Evolutionary conservation across 2,329 filamentous ascomycete species (phyloP).

Genomic region (Domatiomyces catenatus): DNA sequence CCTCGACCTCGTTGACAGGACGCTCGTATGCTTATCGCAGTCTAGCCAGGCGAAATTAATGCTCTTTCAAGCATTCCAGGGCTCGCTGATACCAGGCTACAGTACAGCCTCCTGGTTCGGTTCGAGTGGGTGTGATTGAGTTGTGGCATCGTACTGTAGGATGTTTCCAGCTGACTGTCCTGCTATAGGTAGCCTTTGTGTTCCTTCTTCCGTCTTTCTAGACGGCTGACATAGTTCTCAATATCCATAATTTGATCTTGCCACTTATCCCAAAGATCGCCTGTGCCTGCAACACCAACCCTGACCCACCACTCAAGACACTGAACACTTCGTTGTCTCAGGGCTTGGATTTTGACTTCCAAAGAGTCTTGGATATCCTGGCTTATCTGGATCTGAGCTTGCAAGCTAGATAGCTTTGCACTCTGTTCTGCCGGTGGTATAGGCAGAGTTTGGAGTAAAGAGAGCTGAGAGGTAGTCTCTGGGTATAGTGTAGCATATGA

Average conservation of each 20-base stretch:
- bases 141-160: neutral
- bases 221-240: constrained; percentile 50
- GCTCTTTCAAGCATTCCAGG: too few relatives aligned
- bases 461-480: constrained; percentile 33
- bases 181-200: constrained; percentile 29
- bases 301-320: constrained; percentile 60
- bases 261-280: constrained; percentile 54
- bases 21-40: too few relatives aligned
- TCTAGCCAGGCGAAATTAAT: too few relatives aligned
- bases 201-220: constrained; percentile 37
- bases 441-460: constrained; percentile 33
- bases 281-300: constrained; percentile 50
- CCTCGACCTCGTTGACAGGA: too few relatives aligned
- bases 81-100: too few relatives aligned
- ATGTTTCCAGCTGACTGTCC: neutral
- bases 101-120: too few relatives aligned
- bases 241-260: constrained; percentile 51
- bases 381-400: constrained; percentile 27
- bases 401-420: constrained; percentile 27
- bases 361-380: constrained; percentile 25
- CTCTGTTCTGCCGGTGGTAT: constrained; percentile 30
- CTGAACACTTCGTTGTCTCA: constrained; percentile 29
- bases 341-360: constrained; percentile 25
- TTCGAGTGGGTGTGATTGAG: neutral
- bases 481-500: constrained; percentile 32